phyloP scores from a whole-genome alignment of 1,139 yeast genomes.

The Maudiozyma humilis region DNA sequence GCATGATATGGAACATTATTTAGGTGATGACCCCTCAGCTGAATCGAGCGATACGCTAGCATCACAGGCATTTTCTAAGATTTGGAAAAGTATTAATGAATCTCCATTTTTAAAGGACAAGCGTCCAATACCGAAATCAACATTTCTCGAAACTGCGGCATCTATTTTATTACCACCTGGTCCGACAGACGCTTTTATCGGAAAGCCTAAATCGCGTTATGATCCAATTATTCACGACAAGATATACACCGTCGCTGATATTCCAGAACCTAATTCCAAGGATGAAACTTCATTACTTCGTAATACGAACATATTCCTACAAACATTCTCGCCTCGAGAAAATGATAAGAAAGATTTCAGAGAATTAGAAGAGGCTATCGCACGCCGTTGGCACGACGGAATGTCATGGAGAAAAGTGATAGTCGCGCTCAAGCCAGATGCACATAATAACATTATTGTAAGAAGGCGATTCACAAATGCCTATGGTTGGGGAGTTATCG shows the following conservation, averaged over 20 bases:
- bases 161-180: constrained; percentile 78
- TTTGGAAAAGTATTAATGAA: constrained; percentile 28
- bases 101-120: constrained; percentile 19
- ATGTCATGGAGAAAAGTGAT: constrained; percentile 90
- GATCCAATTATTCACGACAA: constrained; percentile 69
- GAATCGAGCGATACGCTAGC: constrained; percentile 16
- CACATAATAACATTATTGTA: constrained; percentile 89
- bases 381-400: constrained; percentile 77
- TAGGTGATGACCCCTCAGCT: constrained; percentile 17
- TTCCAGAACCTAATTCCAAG: constrained; percentile 39
- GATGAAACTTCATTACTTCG: constrained; percentile 12
- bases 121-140: constrained; percentile 50
- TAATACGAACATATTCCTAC: constrained; percentile 5
- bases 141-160: constrained; percentile 76
- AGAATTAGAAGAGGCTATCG: constrained; percentile 64
- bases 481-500: constrained; percentile 93
- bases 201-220: constrained; percentile 49
- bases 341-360: constrained; percentile 35
- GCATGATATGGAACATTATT: constrained; percentile 20
- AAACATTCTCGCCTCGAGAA: constrained; percentile 33
- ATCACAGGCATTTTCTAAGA: constrained; percentile 24
- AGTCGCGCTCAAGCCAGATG: constrained; percentile 82
- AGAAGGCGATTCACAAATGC: constrained; percentile 88
- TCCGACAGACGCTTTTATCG: constrained; percentile 63
- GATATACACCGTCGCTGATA: constrained; percentile 54